Percentiles rank a stretch among this genome's conserved stretches.
Conservation (phyloP, 257 asterid species). For the Eucommia ulmoides region DNA sequence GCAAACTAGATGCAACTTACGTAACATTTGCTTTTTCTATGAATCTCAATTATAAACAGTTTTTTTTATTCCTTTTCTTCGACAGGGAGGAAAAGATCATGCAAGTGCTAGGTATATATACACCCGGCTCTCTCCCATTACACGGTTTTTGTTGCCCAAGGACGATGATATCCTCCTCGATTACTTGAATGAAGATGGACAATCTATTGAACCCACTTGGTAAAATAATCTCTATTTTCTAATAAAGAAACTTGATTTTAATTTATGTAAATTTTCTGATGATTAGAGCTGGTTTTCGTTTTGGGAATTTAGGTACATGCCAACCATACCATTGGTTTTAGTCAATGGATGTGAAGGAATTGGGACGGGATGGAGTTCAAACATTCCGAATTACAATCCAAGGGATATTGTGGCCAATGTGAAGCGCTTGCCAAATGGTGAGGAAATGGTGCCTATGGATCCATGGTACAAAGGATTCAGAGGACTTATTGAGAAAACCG, state of each 20-base stretch:
- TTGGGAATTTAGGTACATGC: conserved; percentile 54
- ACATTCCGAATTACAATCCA: conserved; percentile 79
- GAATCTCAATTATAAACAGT: too few species aligned
- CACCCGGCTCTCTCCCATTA: conserved; percentile 55
- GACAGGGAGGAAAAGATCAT: conserved; percentile 97
- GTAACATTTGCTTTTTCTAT: too few species aligned
- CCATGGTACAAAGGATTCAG: conserved; percentile 92
- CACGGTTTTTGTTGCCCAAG: conserved; percentile 73
- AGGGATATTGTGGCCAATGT: conserved; percentile 64
- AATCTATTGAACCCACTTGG: conserved; percentile 87
- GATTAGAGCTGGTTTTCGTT: conserved; percentile 7
- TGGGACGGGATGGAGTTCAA: conserved; percentile 98
- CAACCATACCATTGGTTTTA: conserved; percentile 75
- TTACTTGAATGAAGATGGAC: conserved; percentile 91
- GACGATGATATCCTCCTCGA: conserved; percentile 74
- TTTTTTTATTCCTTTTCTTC: conserved; percentile 1
- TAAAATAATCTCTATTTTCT: conserved; percentile 11
- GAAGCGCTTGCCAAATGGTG: conserved; percentile 58
- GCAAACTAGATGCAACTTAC: too few species aligned
- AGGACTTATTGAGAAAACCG: conserved; percentile 64
- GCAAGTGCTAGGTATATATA: conserved; percentile 88
- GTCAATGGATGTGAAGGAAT: conserved; percentile 99
- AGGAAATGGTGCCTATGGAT: conserved; percentile 65
- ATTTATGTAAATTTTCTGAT: not conserved
- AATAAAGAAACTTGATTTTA: not conserved